phyloP scores from a whole-genome alignment of 192 early-diverging fungal genomes.

The Geranomyces michiganensis region DNA sequence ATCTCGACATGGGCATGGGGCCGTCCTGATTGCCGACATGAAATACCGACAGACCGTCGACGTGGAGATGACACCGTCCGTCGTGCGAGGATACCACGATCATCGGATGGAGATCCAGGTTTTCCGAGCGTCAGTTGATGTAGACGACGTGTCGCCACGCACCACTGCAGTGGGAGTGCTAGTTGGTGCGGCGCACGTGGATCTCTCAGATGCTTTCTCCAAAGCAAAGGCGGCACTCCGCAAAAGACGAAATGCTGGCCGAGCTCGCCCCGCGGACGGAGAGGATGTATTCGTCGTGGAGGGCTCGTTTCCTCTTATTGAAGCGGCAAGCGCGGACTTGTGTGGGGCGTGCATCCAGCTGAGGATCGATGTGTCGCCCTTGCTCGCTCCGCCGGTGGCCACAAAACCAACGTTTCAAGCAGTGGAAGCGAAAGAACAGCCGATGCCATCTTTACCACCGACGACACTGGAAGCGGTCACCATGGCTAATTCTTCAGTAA shows the following conservation, averaged over 20 bases:
- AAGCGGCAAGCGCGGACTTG: conserved; percentile 28
- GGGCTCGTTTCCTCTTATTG: conserved; percentile 32
- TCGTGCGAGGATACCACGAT: conserved; percentile 3
- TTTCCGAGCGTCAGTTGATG: neutral
- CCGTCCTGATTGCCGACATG: neutral
- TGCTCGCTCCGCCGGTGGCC: neutral
- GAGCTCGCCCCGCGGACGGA: neutral
- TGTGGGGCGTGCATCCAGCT: conserved; percentile 10
- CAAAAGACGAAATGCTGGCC: conserved; percentile 3
- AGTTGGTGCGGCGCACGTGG: conserved; percentile 29
- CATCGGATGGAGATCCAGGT: conserved; percentile 1
- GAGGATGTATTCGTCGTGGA: neutral
- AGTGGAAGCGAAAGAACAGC: neutral
- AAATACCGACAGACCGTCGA: conserved; percentile 1
- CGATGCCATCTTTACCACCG: neutral
- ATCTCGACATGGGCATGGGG: neutral
- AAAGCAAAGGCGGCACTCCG: conserved; percentile 9
- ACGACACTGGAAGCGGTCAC: neutral
- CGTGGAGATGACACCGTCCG: conserved; percentile 9
- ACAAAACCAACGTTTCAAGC: neutral
- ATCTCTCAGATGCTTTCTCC: conserved; percentile 29
- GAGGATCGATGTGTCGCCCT: conserved; percentile 4
- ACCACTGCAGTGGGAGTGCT: neutral
- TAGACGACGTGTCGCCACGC: neutral
- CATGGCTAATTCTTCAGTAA: neutral